Percentiles rank a stretch among this genome's conserved stretches.
Evolutionary conservation across 2,329 filamentous ascomycete species (phyloP).

Genomic region (Arthrobotrys sphaeroides): DNA sequence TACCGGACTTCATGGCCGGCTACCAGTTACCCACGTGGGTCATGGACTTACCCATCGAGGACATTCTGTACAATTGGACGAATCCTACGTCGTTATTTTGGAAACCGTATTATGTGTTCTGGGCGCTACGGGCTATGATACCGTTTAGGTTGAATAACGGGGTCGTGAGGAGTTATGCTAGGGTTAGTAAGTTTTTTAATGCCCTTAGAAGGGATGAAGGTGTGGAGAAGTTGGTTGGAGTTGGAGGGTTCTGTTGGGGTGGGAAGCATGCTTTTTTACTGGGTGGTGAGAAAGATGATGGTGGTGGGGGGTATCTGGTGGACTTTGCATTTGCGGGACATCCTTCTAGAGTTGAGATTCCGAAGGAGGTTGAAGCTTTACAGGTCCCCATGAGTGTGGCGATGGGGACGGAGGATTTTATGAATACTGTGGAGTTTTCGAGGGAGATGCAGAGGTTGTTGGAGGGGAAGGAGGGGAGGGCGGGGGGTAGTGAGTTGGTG

Average conservation of each 20-base stretch:
- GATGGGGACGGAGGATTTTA: conserved; percentile 47
- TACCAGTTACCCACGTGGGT: conserved; percentile 8
- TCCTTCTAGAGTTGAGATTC: conserved; percentile 14
- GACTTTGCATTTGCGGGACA: conserved; percentile 43
- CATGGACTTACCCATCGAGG: conserved; percentile 16
- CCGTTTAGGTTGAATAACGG: conserved; percentile 12
- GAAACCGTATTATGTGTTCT: conserved; percentile 37
- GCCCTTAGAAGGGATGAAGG: conserved; percentile 25
- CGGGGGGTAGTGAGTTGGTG: conserved; percentile 31
- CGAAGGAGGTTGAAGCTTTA: conserved; percentile 17
- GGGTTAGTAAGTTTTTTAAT: conserved; percentile 19
- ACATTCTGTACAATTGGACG: conserved; percentile 19
- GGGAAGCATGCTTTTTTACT: conserved; percentile 39
- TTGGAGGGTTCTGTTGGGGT: conserved; percentile 42
- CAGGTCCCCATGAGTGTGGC: conserved; percentile 21
- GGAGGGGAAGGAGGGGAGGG: conserved; percentile 20
- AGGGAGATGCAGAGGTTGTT: conserved; percentile 10
- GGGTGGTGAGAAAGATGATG: conserved; percentile 14
- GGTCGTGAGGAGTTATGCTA: background rate
- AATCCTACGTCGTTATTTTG: background rate
- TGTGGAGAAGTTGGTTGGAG: conserved; percentile 21
- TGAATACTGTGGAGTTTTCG: conserved; percentile 9
- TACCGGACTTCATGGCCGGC: conserved; percentile 68
- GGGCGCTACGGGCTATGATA: background rate
- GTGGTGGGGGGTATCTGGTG: conserved; percentile 14